Percentiles rank a stretch among this genome's conserved stretches.
Evolutionary conservation across 305 asterid species (phyloP).

Genomic region (Fraxinus floribunda): DNA sequence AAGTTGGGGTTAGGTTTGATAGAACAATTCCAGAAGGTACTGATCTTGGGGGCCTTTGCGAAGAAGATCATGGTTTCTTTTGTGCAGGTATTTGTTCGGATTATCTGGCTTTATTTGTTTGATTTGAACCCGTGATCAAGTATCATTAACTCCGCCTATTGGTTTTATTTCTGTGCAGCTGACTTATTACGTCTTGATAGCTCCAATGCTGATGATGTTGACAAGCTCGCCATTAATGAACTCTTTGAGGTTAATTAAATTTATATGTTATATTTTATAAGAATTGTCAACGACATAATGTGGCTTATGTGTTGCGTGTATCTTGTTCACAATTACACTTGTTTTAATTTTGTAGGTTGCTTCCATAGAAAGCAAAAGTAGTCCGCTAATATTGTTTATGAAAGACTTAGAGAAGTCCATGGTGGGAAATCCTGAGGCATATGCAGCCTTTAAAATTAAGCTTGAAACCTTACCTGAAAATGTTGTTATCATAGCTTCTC

Average conservation of each 20-base stretch:
- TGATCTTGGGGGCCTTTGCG: slow-evolving; percentile 91
- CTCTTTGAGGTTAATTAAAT: slow-evolving; percentile 39
- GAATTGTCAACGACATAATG: neutral
- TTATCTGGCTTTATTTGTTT: slow-evolving; percentile 16
- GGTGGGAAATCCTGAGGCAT: slow-evolving; percentile 41
- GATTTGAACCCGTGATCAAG: neutral
- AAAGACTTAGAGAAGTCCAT: slow-evolving; percentile 51
- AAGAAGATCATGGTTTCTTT: slow-evolving; percentile 86
- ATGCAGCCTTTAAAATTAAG: slow-evolving; percentile 33
- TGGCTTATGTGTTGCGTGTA: neutral
- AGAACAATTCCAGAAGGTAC: slow-evolving; percentile 70
- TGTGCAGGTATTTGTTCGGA: slow-evolving; percentile 58
- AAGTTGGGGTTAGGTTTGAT: slow-evolving; percentile 90
- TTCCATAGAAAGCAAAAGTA: slow-evolving; percentile 36
- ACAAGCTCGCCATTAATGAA: slow-evolving; percentile 41
- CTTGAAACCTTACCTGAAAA: slow-evolving; percentile 45
- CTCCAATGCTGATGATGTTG: slow-evolving; percentile 32
- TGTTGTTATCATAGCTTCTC: slow-evolving; percentile 47
- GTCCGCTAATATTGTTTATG: slow-evolving; percentile 42
- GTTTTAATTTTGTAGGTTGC: slow-evolving; percentile 32
- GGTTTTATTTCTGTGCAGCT: slow-evolving; percentile 35
- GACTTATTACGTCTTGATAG: slow-evolving; percentile 43
- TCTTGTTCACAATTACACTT: neutral
- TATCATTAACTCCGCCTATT: neutral
- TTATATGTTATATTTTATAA: neutral